These are phyloP conservation scores for Brassica rapa DNA, from an alignment of 345 rosid species.

Conservation along the genomic window DNA sequence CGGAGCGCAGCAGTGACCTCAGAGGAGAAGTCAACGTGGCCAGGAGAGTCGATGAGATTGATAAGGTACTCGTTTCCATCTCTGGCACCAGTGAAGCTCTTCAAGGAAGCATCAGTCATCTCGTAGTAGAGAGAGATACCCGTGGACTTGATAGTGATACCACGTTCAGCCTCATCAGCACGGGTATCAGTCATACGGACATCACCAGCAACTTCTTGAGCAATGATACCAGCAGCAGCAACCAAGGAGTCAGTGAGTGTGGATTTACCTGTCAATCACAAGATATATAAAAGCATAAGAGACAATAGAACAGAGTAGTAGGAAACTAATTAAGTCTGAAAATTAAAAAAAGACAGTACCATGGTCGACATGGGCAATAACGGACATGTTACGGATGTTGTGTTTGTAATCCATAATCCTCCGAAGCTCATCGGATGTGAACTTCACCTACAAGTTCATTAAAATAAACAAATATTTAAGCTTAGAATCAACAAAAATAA, in stretches of 20 bases:
- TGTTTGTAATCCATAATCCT: slow-evolving; percentile 42
- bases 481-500: background rate
- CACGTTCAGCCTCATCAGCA: background rate
- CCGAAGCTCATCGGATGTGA: slow-evolving; percentile 43
- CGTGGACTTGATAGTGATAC: background rate
- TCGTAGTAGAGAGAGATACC: background rate
- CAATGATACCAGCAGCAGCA: background rate
- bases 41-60: background rate
- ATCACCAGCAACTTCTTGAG: background rate
- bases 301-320: background rate
- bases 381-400: slow-evolving; percentile 21
- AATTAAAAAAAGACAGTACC: background rate
- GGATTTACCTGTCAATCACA: background rate
- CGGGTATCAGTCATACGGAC: background rate
- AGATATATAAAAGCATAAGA: background rate
- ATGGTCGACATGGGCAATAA: slow-evolving; percentile 33
- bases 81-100: background rate
- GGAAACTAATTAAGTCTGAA: no score
- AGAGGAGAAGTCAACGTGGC: background rate
- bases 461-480: no score
- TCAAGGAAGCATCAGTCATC: background rate
- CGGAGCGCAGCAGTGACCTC: background rate
- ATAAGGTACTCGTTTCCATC: background rate
- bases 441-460: slow-evolving; percentile 35
- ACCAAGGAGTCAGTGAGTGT: background rate